Percentiles rank a stretch among this genome's conserved stretches.
Evolutionary conservation across 352 stramenopile species (phyloP).

Genomic region (Globisporangium yorkense): DNA sequence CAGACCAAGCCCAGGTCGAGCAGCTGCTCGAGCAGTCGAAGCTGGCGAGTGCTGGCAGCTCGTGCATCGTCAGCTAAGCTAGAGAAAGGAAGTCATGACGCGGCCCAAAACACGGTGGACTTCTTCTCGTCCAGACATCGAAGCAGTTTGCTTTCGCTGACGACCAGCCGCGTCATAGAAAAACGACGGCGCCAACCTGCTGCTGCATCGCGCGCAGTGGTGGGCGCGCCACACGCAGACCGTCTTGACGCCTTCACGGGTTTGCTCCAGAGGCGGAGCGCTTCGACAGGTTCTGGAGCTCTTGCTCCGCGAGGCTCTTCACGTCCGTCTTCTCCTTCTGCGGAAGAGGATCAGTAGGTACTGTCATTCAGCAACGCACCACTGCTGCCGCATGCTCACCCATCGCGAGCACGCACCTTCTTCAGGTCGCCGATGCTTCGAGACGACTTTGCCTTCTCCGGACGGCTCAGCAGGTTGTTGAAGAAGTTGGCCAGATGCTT

Average conservation of each 20-base stretch:
- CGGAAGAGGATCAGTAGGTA: not conserved
- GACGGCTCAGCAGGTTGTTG: constrained; percentile 81
- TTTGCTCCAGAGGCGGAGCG: constrained; percentile 13
- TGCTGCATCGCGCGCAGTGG: not conserved
- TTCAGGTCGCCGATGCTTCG: constrained; percentile 47
- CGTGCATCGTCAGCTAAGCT: constrained; percentile 53
- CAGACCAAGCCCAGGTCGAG: constrained; percentile 59
- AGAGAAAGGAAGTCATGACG: not conserved
- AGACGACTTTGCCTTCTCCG: constrained; percentile 77
- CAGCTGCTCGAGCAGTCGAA: constrained; percentile 69
- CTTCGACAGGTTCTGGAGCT: constrained; percentile 48
- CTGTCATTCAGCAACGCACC: not conserved
- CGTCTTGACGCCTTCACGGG: constrained; percentile 1
- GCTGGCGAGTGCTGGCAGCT: constrained; percentile 32
- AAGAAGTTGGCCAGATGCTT: constrained; percentile 87
- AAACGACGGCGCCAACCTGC: not conserved
- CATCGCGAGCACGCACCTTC: constrained; percentile 29
- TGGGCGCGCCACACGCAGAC: not conserved
- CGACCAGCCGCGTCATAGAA: not conserved
- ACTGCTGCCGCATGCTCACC: too few relatives aligned
- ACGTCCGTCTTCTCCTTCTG: constrained; percentile 64
- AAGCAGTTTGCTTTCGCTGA: not conserved
- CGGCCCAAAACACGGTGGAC: not conserved
- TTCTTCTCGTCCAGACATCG: not conserved
- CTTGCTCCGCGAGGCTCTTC: constrained; percentile 49